Evolutionary conservation across 2,329 filamentous ascomycete species (phyloP).

Genomic region (Colletotrichum sp.): DNA sequence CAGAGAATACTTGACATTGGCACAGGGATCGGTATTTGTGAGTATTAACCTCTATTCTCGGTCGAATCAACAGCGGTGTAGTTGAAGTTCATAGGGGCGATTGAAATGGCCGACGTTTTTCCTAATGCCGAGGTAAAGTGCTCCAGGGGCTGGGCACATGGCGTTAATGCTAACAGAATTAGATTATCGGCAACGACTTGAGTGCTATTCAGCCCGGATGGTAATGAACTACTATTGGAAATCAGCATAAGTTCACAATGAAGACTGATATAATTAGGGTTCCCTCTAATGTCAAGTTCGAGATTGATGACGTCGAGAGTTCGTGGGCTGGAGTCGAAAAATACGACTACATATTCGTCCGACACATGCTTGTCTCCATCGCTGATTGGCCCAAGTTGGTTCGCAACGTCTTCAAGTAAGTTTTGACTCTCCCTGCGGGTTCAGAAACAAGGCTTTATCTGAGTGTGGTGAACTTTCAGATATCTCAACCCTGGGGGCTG

Average conservation of each 20-base stretch:
- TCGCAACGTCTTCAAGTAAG: not conserved
- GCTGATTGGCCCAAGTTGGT: constrained; percentile 23
- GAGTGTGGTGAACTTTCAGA: not conserved
- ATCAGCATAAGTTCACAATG: not conserved
- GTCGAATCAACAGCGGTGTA: too few species aligned
- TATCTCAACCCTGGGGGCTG: not conserved
- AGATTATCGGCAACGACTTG: not conserved
- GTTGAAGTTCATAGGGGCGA: not conserved
- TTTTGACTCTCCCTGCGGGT: not conserved
- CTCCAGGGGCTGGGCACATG: not conserved
- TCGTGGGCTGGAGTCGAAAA: constrained; percentile 25
- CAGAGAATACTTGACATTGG: not conserved
- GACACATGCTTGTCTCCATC: constrained; percentile 25
- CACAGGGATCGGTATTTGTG: not conserved
- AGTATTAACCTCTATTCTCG: not conserved
- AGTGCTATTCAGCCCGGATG: not conserved
- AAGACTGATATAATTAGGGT: not conserved
- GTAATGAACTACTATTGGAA: not conserved
- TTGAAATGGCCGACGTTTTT: not conserved
- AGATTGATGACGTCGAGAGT: constrained; percentile 24
- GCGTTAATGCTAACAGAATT: not conserved
- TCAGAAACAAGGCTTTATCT: not conserved
- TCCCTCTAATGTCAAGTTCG: not conserved
- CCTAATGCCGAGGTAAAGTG: not conserved
- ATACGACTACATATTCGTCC: constrained; percentile 28